Percentiles rank a stretch among this genome's conserved stretches.
Conservation (phyloP, 140 eudicot genomes). For the Stevia rebaudiana region DNA sequence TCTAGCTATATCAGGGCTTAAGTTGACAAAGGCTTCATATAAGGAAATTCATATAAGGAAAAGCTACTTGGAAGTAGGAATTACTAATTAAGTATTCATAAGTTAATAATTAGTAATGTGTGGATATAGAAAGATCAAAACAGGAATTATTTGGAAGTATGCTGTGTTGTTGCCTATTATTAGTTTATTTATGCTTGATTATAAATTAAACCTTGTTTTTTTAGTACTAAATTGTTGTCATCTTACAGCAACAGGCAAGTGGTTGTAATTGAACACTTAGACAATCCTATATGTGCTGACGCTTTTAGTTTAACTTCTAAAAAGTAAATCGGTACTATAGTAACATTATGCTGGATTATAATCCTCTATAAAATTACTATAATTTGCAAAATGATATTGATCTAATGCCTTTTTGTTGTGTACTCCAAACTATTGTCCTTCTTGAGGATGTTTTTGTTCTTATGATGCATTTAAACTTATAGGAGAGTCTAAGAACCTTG, state of each 20-base stretch:
- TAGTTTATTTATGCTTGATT: not conserved
- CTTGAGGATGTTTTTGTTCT: not conserved
- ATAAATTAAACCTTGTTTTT: not conserved
- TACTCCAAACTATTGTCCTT: not conserved
- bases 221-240: not conserved
- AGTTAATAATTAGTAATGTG: conserved; percentile 9
- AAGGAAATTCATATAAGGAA: conserved; percentile 1
- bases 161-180: too few relatives aligned
- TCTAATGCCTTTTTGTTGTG: not conserved
- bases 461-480: conserved; percentile 20
- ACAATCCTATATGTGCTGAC: not conserved
- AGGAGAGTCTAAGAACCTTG: conserved; percentile 93
- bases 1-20: conserved; percentile 9
- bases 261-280: not conserved
- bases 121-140: not conserved
- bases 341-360: not conserved
- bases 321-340: not conserved
- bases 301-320: not conserved
- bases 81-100: not conserved
- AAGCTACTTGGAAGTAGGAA: not conserved
- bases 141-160: not conserved
- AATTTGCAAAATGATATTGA: not conserved
- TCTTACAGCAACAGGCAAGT: not conserved
- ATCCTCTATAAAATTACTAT: not conserved
- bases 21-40: not conserved